Evolutionary conservation across 371 early-diverging fungal species (phyloP), one percentile per base, ranked within the genome.

Genomic region (Mortierella polycephala): DNA sequence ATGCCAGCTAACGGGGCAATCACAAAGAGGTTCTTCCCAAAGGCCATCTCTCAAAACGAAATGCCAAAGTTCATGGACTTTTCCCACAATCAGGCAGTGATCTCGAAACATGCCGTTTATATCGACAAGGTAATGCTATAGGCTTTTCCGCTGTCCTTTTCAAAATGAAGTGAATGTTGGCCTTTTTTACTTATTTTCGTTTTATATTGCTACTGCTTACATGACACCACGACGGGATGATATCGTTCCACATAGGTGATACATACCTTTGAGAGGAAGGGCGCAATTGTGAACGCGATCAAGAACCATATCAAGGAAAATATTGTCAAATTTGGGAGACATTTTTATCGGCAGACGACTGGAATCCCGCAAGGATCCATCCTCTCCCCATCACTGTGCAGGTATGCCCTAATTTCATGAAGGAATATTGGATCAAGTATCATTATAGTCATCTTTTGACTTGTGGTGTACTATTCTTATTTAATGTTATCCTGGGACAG

Each of bases 341-440:
- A 82, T 41, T 87, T 83, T 57, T 94, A 89, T 82, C 82, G 81
- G 44, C 95, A 96, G 60, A 80, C 71, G 0, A 76, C 82, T 1
- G 97, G 97, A 5, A 94, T 97, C 46, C 94, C 97, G 0, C 97
- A 97, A 74, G 97, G 97, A 0, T 97, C 96, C 7, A 82, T 90
- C 37, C 67, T 97, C 18, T 97, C 97, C 0, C 85, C 93, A 14
- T 58, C 94, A 6, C 85, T 97, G 41, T 97, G 96, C 91, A 94
- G 89, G 91, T 91, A 53, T 61, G 4, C 30, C 30, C 30, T 30
- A 30, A 30, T 30, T 30, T 30, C 30, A 30, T 30, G 30, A 30
- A 4, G 4, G 30, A 30, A 4, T 30, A 30, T 30, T 30, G 30
- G 30, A 30, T 30, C 30, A 30, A 30, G 30, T 30, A 4, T 30